These are phyloP conservation scores for Marsdenia floribunda DNA, from an alignment of 257 asterid species.

Conservation along the genomic window DNA sequence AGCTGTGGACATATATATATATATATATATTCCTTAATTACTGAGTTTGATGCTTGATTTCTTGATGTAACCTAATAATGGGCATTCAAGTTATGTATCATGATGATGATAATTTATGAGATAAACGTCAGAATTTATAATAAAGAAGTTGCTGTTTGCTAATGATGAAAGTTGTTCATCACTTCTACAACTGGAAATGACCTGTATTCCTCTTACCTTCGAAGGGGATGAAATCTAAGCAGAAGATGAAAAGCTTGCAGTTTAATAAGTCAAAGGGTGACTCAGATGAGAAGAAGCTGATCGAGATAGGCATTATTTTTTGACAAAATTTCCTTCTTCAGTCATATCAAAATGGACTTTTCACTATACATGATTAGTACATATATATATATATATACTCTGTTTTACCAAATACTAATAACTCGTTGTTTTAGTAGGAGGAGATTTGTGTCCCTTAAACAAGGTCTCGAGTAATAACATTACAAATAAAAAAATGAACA, in stretches of 20 bases:
- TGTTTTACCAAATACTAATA: too few species aligned
- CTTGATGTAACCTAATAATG: too few species aligned
- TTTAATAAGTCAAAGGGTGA: neutral
- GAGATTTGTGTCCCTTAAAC: too few species aligned
- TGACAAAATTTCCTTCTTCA: constrained; percentile 12
- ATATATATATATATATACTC: too few species aligned
- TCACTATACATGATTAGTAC: too few species aligned
- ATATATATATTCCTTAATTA: too few species aligned
- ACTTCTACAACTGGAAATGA: constrained; percentile 3
- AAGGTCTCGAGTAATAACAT: too few species aligned
- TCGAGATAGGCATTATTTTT: neutral
- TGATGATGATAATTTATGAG: too few species aligned
- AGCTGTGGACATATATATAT: neutral
- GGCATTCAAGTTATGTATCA: too few species aligned
- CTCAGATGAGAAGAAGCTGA: neutral
- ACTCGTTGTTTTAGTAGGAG: too few species aligned
- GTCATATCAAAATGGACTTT: neutral
- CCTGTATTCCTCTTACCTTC: neutral
- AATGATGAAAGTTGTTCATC: neutral
- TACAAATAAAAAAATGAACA: too few species aligned
- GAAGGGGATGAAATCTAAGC: constrained; percentile 5
- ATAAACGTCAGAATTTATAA: neutral
- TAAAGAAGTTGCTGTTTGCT: neutral
- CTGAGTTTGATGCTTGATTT: neutral
- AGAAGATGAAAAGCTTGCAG: neutral